Evolutionary conservation across 345 rosid genomes (phyloP).

Genomic region (Physaria fendleri): DNA sequence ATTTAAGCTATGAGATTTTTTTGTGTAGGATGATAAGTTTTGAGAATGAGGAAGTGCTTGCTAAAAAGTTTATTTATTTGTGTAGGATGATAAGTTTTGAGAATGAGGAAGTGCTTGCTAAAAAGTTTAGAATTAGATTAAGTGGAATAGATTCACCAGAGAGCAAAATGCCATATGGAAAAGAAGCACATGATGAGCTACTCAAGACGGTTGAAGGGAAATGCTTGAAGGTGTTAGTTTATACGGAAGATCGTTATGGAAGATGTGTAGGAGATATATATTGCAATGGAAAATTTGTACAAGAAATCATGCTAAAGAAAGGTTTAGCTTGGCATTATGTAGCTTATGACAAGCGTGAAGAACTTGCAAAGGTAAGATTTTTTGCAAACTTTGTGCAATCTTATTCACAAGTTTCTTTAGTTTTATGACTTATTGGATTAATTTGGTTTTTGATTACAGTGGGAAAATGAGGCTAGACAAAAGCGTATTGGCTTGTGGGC

Average conservation of each 20-base stretch:
- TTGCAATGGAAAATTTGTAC: slow-evolving; percentile 50
- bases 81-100: too few species aligned
- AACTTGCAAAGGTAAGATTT: slow-evolving; percentile 46
- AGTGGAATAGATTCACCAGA: slow-evolving; percentile 96
- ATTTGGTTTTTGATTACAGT: slow-evolving; percentile 32
- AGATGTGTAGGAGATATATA: slow-evolving; percentile 72
- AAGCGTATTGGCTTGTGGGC: slow-evolving; percentile 75
- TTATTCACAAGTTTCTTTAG: background rate
- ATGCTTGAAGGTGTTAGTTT: slow-evolving; percentile 56
- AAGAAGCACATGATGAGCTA: slow-evolving; percentile 64
- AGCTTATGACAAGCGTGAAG: slow-evolving; percentile 54
- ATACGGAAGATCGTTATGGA: slow-evolving; percentile 55
- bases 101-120: too few species aligned
- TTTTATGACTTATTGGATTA: too few species aligned
- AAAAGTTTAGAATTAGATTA: too few species aligned
- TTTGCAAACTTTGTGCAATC: background rate
- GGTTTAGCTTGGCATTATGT: slow-evolving; percentile 85
- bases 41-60: slow-evolving; percentile 54
- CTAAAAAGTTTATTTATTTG: too few species aligned
- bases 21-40: slow-evolving; percentile 23
- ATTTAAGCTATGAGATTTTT: background rate
- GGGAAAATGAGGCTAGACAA: slow-evolving; percentile 72
- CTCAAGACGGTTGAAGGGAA: slow-evolving; percentile 56
- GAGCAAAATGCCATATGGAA: slow-evolving; percentile 64
- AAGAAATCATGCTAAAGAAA: slow-evolving; percentile 75